Evolutionary conservation across 1,284 basidiomycete genomes (phyloP).

Genomic region (Puccinia sorghi): DNA sequence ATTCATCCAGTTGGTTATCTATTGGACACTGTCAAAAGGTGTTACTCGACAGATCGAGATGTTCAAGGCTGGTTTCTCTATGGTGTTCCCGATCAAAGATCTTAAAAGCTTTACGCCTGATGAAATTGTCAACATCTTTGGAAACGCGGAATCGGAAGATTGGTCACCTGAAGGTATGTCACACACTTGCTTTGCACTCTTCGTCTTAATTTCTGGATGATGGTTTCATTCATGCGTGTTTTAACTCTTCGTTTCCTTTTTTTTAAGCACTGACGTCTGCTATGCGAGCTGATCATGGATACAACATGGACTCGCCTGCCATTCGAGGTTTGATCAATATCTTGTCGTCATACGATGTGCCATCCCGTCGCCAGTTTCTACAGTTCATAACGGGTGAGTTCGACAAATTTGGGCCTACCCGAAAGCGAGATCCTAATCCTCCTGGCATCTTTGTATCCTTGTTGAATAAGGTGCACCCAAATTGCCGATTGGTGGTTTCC

Average conservation of each 20-base stretch:
- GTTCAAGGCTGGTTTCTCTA: conserved; percentile 69
- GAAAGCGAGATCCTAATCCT: not conserved
- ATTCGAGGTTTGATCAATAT: conserved; percentile 84
- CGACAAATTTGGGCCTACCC: not conserved
- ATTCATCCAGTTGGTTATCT: conserved; percentile 69
- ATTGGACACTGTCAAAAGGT: conserved; percentile 58
- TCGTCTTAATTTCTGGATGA: not conserved
- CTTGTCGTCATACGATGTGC: conserved; percentile 75
- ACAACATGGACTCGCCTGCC: conserved; percentile 86
- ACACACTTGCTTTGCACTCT: not conserved
- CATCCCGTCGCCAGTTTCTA: conserved; percentile 79
- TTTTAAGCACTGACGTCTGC: conserved; percentile 76
- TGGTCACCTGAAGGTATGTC: conserved; percentile 85
- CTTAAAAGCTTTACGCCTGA: conserved; percentile 89
- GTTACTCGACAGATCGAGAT: conserved; percentile 60
- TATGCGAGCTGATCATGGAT: conserved; percentile 96
- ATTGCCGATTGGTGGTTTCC: conserved; percentile 83
- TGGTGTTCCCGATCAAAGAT: conserved; percentile 88
- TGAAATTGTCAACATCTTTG: conserved; percentile 89
- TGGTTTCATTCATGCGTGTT: not conserved
- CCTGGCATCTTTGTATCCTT: not conserved
- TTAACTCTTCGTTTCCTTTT: not conserved
- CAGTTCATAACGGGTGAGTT: conserved; percentile 96
- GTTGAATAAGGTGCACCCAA: conserved; percentile 54
- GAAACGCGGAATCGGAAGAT: conserved; percentile 84